Evolutionary conservation across 192 early-diverging fungal species (phyloP).

Genomic region (Coemansia biformis): DNA sequence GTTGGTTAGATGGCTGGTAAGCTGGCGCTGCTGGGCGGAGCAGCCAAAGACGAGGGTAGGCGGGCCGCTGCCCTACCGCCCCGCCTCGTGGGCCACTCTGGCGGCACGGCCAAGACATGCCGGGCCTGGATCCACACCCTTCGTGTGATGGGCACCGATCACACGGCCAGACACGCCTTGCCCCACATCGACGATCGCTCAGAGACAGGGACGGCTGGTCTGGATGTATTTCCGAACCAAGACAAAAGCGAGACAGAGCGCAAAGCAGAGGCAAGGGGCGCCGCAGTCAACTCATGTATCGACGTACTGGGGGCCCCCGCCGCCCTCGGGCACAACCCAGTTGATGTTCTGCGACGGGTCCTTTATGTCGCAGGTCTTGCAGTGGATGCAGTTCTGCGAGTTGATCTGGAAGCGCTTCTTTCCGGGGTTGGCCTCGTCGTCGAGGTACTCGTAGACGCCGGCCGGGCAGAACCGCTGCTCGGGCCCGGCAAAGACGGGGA

Average conservation of each 20-base stretch:
- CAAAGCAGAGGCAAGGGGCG: too few relatives aligned
- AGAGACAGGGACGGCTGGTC: background rate
- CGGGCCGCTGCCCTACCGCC: too few relatives aligned
- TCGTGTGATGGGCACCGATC: too few relatives aligned
- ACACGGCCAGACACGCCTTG: too few relatives aligned
- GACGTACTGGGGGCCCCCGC: slow-evolving; percentile 76
- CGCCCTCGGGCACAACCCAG: slow-evolving; percentile 93
- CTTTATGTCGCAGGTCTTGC: slow-evolving; percentile 99
- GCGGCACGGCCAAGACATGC: too few relatives aligned
- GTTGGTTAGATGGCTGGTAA: background rate
- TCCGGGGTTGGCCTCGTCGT: slow-evolving; percentile 82
- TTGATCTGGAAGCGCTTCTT: slow-evolving; percentile 95
- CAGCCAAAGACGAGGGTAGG: too few relatives aligned
- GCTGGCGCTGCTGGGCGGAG: too few relatives aligned
- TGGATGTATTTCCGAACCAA: background rate
- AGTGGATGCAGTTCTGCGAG: slow-evolving; percentile 96
- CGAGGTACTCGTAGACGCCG: slow-evolving; percentile 96
- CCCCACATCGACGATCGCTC: too few relatives aligned
- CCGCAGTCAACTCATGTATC: slow-evolving; percentile 55
- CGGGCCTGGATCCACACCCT: too few relatives aligned
- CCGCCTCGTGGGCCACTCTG: too few relatives aligned
- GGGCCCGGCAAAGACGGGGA: slow-evolving; percentile 84
- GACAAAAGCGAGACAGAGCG: background rate
- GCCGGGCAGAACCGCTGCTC: slow-evolving; percentile 97
- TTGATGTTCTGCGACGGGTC: slow-evolving; percentile 98